Percentiles rank a stretch among this genome's conserved stretches.
Conservation (phyloP, 495 filamentous ascomycete species). For the Lasiosphaeria hispida region DNA sequence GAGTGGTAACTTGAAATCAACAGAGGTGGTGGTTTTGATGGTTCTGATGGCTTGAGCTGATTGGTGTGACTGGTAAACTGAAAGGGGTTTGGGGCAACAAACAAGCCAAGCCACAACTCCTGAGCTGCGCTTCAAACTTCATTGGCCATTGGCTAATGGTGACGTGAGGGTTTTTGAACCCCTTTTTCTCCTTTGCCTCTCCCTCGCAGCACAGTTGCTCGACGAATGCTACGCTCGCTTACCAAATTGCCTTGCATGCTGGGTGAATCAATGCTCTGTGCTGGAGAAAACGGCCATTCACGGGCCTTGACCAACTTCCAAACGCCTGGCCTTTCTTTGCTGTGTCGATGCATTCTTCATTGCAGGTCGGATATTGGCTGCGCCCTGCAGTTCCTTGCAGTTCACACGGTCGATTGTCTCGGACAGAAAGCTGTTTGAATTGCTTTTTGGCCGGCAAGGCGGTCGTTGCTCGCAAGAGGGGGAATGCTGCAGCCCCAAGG, state of each 20-base stretch:
- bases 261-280: neutral
- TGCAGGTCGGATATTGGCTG: neutral
- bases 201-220: neutral
- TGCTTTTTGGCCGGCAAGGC: neutral
- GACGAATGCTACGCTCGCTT: neutral
- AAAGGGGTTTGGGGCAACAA: too few relatives aligned
- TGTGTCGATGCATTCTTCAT: neutral
- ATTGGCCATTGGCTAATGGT: neutral
- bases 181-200: too few relatives aligned
- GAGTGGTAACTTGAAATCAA: too few relatives aligned
- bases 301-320: neutral
- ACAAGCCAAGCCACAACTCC: neutral
- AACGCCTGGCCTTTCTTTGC: neutral
- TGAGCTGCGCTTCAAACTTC: too few relatives aligned
- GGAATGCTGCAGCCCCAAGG: neutral
- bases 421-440: neutral
- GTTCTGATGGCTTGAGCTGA: too few relatives aligned
- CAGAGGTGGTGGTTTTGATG: too few relatives aligned
- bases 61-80: too few relatives aligned
- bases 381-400: neutral
- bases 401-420: conserved; percentile 2
- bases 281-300: neutral
- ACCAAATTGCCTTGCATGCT: neutral
- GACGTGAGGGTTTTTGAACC: neutral
- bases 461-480: neutral